Evolutionary conservation across 1,284 basidiomycete species (phyloP).

Genomic region (Chalciporus sp.): DNA sequence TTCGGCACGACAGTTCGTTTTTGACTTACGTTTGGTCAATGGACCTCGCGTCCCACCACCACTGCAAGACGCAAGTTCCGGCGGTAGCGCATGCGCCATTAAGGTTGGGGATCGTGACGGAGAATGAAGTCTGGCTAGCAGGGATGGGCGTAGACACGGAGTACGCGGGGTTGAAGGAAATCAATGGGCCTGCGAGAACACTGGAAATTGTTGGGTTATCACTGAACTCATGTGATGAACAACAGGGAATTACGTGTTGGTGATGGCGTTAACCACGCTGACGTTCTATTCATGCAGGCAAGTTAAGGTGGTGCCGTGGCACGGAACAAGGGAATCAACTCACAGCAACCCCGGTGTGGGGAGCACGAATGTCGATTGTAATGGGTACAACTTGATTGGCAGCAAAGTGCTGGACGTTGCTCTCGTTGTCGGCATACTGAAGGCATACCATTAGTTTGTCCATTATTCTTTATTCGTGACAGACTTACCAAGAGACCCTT

Average conservation of each 20-base stretch:
- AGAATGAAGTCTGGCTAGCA: background rate
- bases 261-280: background rate
- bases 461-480: background rate
- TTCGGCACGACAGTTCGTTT: background rate
- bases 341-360: background rate
- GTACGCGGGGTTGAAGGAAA: background rate
- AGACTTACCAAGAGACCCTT: background rate
- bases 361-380: background rate
- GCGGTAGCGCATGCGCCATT: slow-evolving; percentile 7
- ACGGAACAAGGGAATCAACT: background rate
- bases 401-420: background rate
- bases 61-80: slow-evolving; percentile 11
- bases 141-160: background rate
- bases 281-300: no score
- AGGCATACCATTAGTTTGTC: background rate
- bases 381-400: background rate
- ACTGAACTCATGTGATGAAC: background rate
- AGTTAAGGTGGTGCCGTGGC: background rate
- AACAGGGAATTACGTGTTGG: background rate
- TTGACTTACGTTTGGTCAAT: slow-evolving; percentile 10
- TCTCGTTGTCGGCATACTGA: background rate
- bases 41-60: slow-evolving; percentile 7
- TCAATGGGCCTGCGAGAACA: background rate
- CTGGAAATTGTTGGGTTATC: background rate
- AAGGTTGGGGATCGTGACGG: slow-evolving; percentile 8